phyloP scores from a whole-genome alignment of 192 early-diverging fungal species.

The Geranomyces variabilis region DNA sequence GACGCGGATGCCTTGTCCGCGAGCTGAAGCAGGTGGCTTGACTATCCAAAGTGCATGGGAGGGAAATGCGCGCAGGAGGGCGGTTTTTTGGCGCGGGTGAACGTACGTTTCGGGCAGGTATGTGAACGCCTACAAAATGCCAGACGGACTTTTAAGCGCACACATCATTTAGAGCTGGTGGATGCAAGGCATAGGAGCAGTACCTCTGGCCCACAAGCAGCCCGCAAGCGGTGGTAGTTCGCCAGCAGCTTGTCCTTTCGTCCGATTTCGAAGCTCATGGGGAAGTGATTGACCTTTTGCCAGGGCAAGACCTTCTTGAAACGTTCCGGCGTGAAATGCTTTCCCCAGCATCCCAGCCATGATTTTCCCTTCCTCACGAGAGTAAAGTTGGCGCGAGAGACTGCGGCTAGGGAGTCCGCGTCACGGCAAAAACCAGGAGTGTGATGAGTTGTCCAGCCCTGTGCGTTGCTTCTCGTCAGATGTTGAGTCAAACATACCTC shows the following conservation, averaged over 20 bases:
- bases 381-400: slow-evolving; percentile 44
- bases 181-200: too few relatives aligned
- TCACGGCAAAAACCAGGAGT: not conserved
- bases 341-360: slow-evolving; percentile 56
- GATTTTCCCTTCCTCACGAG: slow-evolving; percentile 39
- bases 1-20: slow-evolving; percentile 52
- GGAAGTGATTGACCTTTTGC: slow-evolving; percentile 61
- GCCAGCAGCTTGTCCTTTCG: slow-evolving; percentile 49
- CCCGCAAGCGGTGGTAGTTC: slow-evolving; percentile 8
- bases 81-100: slow-evolving; percentile 33
- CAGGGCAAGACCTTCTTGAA: slow-evolving; percentile 47
- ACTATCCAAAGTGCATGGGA: slow-evolving; percentile 47
- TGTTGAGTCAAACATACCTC: slow-evolving; percentile 32
- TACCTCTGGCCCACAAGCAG: slow-evolving; percentile 1
- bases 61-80: slow-evolving; percentile 39
- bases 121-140: slow-evolving; percentile 28
- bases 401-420: slow-evolving; percentile 27
- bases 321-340: slow-evolving; percentile 41
- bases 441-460: too few relatives aligned
- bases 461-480: too few relatives aligned
- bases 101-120: slow-evolving; percentile 53
- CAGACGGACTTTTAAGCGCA: too few relatives aligned
- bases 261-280: slow-evolving; percentile 54
- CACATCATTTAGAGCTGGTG: too few relatives aligned
- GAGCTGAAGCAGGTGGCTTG: slow-evolving; percentile 56